A percentile compares a stretch with the other conserved stretches of the same genome.
Evolutionary conservation across 2,329 filamentous ascomycete species (phyloP).

Genomic region (Domatiomyces globalis): DNA sequence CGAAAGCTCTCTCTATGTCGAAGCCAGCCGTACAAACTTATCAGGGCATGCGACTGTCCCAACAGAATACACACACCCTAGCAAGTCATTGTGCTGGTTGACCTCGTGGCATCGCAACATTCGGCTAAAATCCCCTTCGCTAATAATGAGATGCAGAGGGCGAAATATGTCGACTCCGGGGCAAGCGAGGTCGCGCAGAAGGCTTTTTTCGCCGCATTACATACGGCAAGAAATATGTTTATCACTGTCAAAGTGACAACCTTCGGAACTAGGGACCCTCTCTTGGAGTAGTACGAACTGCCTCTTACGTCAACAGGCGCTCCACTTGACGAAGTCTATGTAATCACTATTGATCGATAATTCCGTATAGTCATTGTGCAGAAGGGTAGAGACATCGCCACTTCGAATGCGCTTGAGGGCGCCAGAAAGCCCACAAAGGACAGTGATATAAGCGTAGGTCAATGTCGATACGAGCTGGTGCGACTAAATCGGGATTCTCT

Average conservation of each 20-base stretch:
- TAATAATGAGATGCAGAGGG: neutral
- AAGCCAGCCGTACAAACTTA: neutral
- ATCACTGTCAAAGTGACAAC: neutral
- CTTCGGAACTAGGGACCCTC: neutral
- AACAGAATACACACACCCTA: neutral
- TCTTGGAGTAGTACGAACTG: neutral
- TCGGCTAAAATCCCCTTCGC: neutral
- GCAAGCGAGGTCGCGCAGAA: neutral
- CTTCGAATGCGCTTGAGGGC: too few species aligned
- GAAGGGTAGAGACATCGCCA: neutral
- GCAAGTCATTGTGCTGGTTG: neutral
- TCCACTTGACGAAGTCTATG: neutral
- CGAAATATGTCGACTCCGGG: neutral
- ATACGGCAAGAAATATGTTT: neutral
- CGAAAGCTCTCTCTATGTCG: neutral
- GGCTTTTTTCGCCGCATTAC: neutral
- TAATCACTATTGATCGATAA: neutral
- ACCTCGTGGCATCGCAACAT: neutral
- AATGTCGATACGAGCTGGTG: neutral
- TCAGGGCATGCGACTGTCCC: neutral
- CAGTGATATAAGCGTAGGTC: neutral
- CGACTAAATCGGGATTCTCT: neutral
- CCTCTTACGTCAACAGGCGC: neutral
- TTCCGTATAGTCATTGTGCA: neutral
- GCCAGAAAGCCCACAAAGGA: neutral